Evolutionary conservation across 2,329 filamentous ascomycete species (phyloP).

Genomic region (Tolypocladium nubicola): DNA sequence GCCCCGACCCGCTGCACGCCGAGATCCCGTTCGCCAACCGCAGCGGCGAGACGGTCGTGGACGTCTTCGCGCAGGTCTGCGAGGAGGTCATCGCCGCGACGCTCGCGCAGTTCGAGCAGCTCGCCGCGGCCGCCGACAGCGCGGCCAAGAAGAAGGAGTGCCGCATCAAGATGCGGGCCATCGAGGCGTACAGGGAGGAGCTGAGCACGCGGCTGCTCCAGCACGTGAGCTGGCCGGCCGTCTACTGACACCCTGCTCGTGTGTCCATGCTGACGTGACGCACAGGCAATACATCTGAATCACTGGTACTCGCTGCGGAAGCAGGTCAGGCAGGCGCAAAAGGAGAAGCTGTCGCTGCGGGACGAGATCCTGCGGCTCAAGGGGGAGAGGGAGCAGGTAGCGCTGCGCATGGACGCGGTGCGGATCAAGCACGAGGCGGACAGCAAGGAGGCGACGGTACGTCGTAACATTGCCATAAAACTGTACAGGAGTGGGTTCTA

Average conservation of each 20-base stretch:
- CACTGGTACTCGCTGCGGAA: constrained; percentile 46
- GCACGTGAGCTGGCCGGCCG: constrained; percentile 34
- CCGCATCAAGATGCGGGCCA: constrained; percentile 41
- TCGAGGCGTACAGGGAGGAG: constrained; percentile 50
- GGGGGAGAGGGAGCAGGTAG: constrained; percentile 50
- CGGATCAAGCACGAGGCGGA: constrained; percentile 47
- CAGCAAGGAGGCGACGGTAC: constrained; percentile 39
- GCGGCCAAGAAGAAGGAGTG: constrained; percentile 40
- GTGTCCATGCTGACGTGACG: constrained; percentile 4
- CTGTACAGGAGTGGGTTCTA: neutral
- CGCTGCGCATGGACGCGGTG: constrained; percentile 52
- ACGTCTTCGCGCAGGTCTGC: constrained; percentile 51
- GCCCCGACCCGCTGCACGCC: constrained; percentile 32
- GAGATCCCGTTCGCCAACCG: constrained; percentile 44
- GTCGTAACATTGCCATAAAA: constrained; percentile 7
- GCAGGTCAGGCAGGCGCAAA: constrained; percentile 45
- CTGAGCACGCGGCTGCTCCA: constrained; percentile 44
- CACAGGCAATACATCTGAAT: constrained; percentile 47
- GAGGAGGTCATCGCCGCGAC: constrained; percentile 46
- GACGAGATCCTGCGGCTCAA: constrained; percentile 50
- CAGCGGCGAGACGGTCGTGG: constrained; percentile 48
- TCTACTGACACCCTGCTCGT: neutral
- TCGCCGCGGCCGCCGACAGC: constrained; percentile 26
- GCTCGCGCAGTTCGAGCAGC: constrained; percentile 35
- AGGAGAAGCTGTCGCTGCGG: constrained; percentile 44